Evolutionary conservation across 176 grass and related monocot genomes (phyloP).

Genomic region (Leersia perrieri): DNA sequence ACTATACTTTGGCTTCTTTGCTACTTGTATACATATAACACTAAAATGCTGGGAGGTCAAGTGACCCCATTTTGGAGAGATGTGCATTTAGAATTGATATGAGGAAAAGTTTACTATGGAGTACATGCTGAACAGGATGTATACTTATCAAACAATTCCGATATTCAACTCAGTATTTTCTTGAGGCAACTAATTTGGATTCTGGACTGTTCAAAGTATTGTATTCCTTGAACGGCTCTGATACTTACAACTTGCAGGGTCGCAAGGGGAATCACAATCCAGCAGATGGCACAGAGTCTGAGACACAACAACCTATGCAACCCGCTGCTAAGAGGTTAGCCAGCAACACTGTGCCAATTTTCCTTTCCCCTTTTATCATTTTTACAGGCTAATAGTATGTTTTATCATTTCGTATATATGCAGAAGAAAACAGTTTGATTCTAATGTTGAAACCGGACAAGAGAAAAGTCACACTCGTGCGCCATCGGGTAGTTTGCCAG

Average conservation of each 20-base stretch:
- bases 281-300: background rate
- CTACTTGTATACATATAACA: background rate
- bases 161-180: background rate
- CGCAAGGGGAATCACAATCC: conserved; percentile 46
- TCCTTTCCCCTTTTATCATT: background rate
- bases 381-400: background rate
- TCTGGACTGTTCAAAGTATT: background rate
- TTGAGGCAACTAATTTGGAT: background rate
- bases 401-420: background rate
- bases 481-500: background rate
- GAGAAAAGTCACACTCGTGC: background rate
- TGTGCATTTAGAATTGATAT: background rate
- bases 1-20: background rate
- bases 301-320: conserved; percentile 11
- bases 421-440: conserved; percentile 44
- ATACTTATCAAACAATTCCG: background rate
- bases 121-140: no score
- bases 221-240: background rate
- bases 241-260: conserved; percentile 39
- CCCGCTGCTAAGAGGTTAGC: conserved; percentile 46
- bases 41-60: background rate
- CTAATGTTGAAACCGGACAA: conserved; percentile 22
- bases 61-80: background rate
- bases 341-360: background rate
- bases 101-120: background rate